A percentile compares a stretch with the other conserved stretches of the same genome.
These are phyloP conservation scores for Apiospora saccharicola DNA, from an alignment of 2,329 filamentous ascomycete species.

Conservation along the genomic window DNA sequence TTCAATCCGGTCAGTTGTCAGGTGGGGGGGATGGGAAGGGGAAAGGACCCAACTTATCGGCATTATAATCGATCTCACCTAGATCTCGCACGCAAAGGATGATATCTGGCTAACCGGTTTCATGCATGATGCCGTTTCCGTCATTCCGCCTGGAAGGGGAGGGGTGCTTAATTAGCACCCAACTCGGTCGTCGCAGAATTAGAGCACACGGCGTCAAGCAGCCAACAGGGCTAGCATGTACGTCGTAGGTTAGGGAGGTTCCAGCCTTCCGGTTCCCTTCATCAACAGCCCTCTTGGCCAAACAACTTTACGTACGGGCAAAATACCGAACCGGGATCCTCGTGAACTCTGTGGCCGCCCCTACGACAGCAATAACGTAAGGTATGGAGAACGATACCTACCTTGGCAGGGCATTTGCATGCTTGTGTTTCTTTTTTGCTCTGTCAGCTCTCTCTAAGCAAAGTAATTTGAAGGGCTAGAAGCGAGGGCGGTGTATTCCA, in stretches of 20 bases:
- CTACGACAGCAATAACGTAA: neutral
- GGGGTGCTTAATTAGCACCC: too few relatives aligned
- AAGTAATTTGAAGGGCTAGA: neutral
- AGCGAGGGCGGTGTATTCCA: conserved; percentile 2
- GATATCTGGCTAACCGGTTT: neutral
- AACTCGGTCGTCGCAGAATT: neutral
- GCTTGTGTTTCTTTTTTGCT: neutral
- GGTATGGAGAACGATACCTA: neutral
- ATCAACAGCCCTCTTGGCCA: neutral
- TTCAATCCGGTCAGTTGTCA: conserved; percentile 11
- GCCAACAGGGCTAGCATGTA: neutral
- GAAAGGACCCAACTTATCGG: neutral
- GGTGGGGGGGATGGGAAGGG: neutral
- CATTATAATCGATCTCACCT: neutral
- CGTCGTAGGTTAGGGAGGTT: too few relatives aligned
- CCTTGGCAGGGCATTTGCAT: neutral
- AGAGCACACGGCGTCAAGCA: neutral
- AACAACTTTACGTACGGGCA: neutral
- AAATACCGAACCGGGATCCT: neutral
- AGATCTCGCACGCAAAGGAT: neutral
- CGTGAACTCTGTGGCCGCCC: conserved; percentile 10
- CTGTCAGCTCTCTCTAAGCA: neutral
- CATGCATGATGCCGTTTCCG: neutral
- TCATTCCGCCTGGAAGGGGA: neutral
- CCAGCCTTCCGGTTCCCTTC: conserved; percentile 1